Evolutionary conservation across 106 monocot species (phyloP).

Genomic region (Amphibolis antarctica): DNA sequence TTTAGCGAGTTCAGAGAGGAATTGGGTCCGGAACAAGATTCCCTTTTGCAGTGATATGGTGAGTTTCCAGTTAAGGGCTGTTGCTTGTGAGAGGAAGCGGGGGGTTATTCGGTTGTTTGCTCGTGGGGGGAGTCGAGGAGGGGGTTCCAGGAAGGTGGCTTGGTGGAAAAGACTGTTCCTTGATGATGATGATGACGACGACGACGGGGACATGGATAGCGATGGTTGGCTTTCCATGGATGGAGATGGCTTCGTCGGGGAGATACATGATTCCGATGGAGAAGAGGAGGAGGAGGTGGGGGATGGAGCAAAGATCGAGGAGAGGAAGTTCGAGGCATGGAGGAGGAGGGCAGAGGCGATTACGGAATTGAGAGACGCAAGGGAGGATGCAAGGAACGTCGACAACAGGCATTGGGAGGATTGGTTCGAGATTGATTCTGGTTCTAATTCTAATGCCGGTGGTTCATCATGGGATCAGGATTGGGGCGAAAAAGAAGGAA

Average conservation of each 20-base stretch:
- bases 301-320: constrained; percentile 15
- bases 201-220: constrained; percentile 23
- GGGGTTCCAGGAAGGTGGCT: constrained; percentile 8
- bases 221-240: constrained; percentile 23
- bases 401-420: constrained; percentile 72
- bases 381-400: constrained; percentile 52
- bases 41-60: not conserved
- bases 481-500: constrained; percentile 1
- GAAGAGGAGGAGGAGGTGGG: constrained; percentile 1
- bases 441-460: not conserved
- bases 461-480: constrained; percentile 27
- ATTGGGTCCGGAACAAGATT: not conserved
- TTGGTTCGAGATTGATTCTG: constrained; percentile 39
- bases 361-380: constrained; percentile 73
- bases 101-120: constrained; percentile 13
- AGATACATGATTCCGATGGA: not conserved
- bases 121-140: constrained; percentile 16
- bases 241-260: constrained; percentile 28
- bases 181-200: constrained; percentile 29
- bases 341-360: constrained; percentile 85
- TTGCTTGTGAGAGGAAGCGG: not conserved
- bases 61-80: too few relatives aligned
- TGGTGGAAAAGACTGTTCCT: constrained; percentile 79
- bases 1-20: constrained; percentile 1
- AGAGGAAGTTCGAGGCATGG: constrained; percentile 61